Conservation (phyloP, 2,329 filamentous ascomycete species). For the Diaporthe citriasiana region DNA sequence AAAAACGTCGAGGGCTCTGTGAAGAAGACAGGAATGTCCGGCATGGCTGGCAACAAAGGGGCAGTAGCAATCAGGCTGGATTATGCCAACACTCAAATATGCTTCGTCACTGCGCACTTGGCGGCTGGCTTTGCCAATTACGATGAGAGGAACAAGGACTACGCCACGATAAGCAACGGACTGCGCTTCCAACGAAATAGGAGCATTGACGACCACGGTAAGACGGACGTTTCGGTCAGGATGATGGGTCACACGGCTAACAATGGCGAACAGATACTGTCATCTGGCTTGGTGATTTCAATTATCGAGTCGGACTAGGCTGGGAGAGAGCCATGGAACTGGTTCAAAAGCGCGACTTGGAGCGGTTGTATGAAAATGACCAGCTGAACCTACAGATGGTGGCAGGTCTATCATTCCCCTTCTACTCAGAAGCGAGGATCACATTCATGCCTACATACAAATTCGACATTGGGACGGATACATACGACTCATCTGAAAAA, state of each 20-base stretch:
- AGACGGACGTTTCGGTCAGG: constrained; percentile 34
- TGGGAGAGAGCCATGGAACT: constrained; percentile 83
- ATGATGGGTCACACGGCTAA: constrained; percentile 44
- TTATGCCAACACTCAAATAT: constrained; percentile 91
- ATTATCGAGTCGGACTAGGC: constrained; percentile 91
- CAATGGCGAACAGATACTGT: constrained; percentile 69
- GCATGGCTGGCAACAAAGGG: constrained; percentile 98
- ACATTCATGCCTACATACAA: constrained; percentile 96
- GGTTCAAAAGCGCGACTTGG: constrained; percentile 80
- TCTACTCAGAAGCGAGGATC: constrained; percentile 91
- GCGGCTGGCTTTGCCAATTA: constrained; percentile 97
- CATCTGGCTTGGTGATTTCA: constrained; percentile 98
- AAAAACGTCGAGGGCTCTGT: constrained; percentile 97
- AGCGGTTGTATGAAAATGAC: constrained; percentile 89
- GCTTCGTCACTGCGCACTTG: constrained; percentile 96
- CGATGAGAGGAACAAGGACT: constrained; percentile 95
- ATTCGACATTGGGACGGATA: constrained; percentile 89
- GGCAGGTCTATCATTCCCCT: constrained; percentile 88
- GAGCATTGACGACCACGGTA: constrained; percentile 90
- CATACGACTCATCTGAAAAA: constrained; percentile 97
- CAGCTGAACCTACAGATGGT: constrained; percentile 99
- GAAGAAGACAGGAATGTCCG: constrained; percentile 95
- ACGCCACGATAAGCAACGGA: constrained; percentile 88
- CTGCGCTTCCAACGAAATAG: constrained; percentile 92
- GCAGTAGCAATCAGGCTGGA: constrained; percentile 97